Evolutionary conservation across 495 filamentous ascomycete species (phyloP).

Genomic region (Podospora pseudoanserina): DNA sequence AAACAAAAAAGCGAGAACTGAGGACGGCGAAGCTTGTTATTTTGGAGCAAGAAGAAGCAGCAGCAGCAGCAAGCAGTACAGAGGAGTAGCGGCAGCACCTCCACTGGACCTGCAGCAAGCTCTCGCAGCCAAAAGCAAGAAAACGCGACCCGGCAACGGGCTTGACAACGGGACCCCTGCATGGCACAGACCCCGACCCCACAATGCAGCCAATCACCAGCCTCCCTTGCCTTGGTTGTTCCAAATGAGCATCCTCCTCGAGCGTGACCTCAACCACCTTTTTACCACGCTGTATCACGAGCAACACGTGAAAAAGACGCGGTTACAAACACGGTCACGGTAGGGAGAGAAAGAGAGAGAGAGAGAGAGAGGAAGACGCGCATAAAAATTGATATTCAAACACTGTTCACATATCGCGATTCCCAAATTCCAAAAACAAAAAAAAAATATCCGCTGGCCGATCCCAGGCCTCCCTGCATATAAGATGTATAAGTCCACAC

Average conservation of each 20-base stretch:
- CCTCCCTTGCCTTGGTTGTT: background rate
- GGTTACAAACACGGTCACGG: background rate
- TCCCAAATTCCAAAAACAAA: background rate
- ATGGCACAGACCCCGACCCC: background rate
- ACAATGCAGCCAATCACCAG: background rate
- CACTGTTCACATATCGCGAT: background rate
- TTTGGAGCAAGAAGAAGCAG: no score
- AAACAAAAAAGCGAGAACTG: background rate
- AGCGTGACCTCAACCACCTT: background rate
- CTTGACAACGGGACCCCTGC: background rate
- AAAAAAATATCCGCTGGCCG: background rate
- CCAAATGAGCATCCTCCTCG: background rate
- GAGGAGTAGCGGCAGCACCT: no score
- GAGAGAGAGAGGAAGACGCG: no score
- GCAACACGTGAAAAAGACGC: background rate
- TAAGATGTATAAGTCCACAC: background rate
- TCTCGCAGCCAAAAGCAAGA: no score
- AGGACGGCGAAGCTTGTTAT: background rate
- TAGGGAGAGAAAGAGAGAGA: background rate
- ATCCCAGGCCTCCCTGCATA: background rate
- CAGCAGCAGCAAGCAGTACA: no score
- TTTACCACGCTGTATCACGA: background rate
- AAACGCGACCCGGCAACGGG: constrained; percentile 12
- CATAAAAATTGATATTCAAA: background rate
- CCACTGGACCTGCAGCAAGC: no score